Conservation (phyloP, 228 moss, liverwort and hornwort species). For the Sphagnum magellanicum region DNA sequence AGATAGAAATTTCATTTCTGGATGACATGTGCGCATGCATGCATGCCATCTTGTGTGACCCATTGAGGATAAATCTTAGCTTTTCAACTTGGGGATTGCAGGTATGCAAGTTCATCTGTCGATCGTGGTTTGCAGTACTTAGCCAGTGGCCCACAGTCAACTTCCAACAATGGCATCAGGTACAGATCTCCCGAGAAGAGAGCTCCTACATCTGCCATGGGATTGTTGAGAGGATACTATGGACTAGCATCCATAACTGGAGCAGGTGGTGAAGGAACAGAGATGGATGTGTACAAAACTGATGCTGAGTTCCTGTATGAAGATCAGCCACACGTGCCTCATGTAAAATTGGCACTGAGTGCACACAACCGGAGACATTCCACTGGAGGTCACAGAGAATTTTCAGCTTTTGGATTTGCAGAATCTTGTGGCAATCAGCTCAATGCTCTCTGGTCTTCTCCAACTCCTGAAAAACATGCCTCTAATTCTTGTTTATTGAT, state of each 20-base stretch:
- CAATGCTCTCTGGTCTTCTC: slow-evolving; percentile 43
- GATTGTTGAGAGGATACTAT: slow-evolving; percentile 79
- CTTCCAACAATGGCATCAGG: slow-evolving; percentile 12
- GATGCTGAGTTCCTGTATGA: slow-evolving; percentile 57
- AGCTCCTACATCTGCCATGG: slow-evolving; percentile 70
- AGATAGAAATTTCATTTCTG: too few relatives aligned
- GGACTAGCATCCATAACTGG: slow-evolving; percentile 43
- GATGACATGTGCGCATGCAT: too few relatives aligned
- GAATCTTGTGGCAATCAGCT: slow-evolving; percentile 41
- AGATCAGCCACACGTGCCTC: slow-evolving; percentile 52
- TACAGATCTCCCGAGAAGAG: slow-evolving; percentile 37
- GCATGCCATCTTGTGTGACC: not conserved
- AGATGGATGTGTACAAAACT: slow-evolving; percentile 75
- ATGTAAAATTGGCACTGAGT: slow-evolving; percentile 26
- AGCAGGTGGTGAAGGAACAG: slow-evolving; percentile 57
- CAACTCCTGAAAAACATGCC: slow-evolving; percentile 15
- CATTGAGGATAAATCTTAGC: slow-evolving; percentile 1
- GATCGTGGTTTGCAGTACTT: slow-evolving; percentile 7
- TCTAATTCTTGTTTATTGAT: slow-evolving; percentile 25
- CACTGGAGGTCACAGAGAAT: slow-evolving; percentile 18
- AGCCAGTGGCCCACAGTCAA: slow-evolving; percentile 14
- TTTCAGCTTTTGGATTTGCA: slow-evolving; percentile 21
- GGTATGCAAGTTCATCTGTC: slow-evolving; percentile 21
- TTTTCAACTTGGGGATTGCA: slow-evolving; percentile 5
- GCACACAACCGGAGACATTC: slow-evolving; percentile 9